A percentile compares a stretch with the other conserved stretches of the same genome.
Conservation (phyloP, 371 early-diverging fungal species). For the Mortierella sp. region DNA sequence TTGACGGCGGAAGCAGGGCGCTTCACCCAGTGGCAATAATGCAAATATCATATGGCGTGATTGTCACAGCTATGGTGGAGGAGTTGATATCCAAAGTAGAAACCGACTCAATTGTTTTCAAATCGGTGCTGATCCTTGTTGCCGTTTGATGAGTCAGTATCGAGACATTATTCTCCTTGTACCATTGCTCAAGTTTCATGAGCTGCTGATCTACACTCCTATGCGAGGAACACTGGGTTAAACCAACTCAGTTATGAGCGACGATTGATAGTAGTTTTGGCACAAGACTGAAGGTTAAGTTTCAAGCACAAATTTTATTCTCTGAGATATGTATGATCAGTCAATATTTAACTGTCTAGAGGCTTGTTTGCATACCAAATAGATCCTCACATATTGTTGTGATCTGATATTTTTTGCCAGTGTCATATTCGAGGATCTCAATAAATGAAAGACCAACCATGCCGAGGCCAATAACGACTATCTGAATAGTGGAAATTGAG, state of each 20-base stretch:
- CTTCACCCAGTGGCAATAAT: constrained; percentile 74
- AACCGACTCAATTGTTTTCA: constrained; percentile 34
- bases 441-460: constrained; percentile 76
- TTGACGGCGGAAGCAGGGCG: constrained; percentile 67
- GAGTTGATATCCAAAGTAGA: constrained; percentile 24
- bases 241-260: constrained; percentile 72
- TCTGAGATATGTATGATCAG: neutral
- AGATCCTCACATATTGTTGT: constrained; percentile 71
- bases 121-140: constrained; percentile 58
- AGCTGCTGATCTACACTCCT: constrained; percentile 60
- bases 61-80: constrained; percentile 53
- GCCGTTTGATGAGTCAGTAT: constrained; percentile 61
- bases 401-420: constrained; percentile 58
- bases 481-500: constrained; percentile 7
- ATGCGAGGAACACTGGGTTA: constrained; percentile 75
- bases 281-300: neutral
- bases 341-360: neutral
- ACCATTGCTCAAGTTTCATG: constrained; percentile 67
- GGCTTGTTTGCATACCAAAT: constrained; percentile 44
- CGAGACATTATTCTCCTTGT: constrained; percentile 60
- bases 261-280: constrained; percentile 39
- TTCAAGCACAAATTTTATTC: neutral
- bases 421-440: constrained; percentile 68
- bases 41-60: constrained; percentile 64
- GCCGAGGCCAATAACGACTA: constrained; percentile 74